phyloP scores from a whole-genome alignment of 106 monocot genomes.

The Cymbidium sinense region DNA sequence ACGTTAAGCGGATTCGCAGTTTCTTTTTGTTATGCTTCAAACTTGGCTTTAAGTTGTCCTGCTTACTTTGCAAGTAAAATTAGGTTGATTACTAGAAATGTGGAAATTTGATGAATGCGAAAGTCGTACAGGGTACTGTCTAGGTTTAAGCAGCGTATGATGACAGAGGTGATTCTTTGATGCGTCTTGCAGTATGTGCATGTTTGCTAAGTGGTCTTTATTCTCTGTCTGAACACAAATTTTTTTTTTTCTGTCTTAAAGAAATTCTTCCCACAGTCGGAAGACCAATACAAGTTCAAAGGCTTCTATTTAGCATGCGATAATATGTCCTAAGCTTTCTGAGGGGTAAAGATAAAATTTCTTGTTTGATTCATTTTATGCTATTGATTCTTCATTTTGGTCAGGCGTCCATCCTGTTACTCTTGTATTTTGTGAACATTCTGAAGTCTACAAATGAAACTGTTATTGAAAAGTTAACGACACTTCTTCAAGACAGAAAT shows the following conservation, averaged over 20 bases:
- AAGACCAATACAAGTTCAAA: too few species aligned
- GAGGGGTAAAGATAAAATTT: too few species aligned
- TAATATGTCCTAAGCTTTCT: too few species aligned
- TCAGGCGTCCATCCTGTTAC: conserved; percentile 78
- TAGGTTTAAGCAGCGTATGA: too few species aligned
- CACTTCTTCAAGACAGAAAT: conserved; percentile 24
- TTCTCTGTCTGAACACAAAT: background rate
- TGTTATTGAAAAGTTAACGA: too few species aligned
- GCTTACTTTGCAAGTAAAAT: background rate
- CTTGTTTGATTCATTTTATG: too few species aligned
- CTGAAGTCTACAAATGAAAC: conserved; percentile 46
- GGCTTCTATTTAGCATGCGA: too few species aligned
- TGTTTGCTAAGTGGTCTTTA: background rate
- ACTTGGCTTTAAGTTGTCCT: background rate
- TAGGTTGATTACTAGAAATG: background rate
- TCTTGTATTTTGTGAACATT: conserved; percentile 85
- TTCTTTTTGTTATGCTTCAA: background rate
- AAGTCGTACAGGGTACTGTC: background rate
- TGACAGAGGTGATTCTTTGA: background rate
- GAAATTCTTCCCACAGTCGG: background rate
- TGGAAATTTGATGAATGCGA: too few species aligned
- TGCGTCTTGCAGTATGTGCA: background rate
- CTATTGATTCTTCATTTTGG: too few species aligned
- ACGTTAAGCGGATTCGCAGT: conserved; percentile 23
- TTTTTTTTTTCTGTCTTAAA: background rate